Conservation (phyloP, 106 monocot species). For the Iris macrosiphon region DNA sequence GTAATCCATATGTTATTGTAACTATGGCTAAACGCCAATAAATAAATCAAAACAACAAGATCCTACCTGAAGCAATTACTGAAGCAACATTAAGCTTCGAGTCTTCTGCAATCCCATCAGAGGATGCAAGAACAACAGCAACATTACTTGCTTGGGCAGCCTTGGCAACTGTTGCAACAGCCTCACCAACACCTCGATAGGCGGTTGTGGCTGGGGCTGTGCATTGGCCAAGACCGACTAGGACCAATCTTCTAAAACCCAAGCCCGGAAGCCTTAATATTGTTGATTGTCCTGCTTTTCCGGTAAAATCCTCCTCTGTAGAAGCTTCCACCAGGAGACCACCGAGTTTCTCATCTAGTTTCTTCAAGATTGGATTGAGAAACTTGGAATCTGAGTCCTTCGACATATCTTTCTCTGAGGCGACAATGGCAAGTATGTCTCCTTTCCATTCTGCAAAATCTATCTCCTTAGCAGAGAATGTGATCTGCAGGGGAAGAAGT, state of each 20-base stretch:
- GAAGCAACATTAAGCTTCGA: conserved; percentile 41
- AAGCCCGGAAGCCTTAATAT: conserved; percentile 53
- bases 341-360: conserved; percentile 40
- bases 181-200: conserved; percentile 46
- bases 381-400: conserved; percentile 50
- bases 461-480: conserved; percentile 57
- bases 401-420: conserved; percentile 58
- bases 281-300: conserved; percentile 60
- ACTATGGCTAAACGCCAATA: neutral
- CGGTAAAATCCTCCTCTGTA: conserved; percentile 68
- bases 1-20: neutral
- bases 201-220: conserved; percentile 14
- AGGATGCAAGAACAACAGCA: conserved; percentile 56
- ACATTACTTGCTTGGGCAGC: conserved; percentile 47
- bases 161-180: conserved; percentile 57
- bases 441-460: conserved; percentile 73
- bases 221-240: conserved; percentile 46
- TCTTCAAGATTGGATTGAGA: conserved; percentile 49
- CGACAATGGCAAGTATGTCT: conserved; percentile 60
- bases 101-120: conserved; percentile 22
- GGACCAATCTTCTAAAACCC: conserved; percentile 50
- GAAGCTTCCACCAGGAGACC: conserved; percentile 51
- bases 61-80: conserved; percentile 43
- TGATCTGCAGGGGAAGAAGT: conserved; percentile 30
- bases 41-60: neutral